Conservation (phyloP, 2,329 filamentous ascomycete species). For the Colletotrichum zoysiae region DNA sequence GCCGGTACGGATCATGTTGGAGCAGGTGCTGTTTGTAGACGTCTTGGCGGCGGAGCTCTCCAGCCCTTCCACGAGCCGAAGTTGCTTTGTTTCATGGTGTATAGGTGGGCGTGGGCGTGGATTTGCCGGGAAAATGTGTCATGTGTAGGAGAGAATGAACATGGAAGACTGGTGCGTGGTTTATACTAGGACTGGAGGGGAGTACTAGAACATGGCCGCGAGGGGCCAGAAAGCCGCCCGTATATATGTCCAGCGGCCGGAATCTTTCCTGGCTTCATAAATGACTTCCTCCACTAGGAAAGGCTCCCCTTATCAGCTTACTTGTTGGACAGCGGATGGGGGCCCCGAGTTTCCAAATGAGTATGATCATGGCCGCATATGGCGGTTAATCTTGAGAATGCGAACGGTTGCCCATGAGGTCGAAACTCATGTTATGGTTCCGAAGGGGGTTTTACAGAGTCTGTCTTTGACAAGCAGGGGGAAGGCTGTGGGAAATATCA, state of each 20-base stretch:
- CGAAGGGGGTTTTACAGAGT: background rate
- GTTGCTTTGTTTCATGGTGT: background rate
- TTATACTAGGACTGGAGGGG: background rate
- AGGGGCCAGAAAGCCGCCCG: background rate
- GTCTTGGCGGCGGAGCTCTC: background rate
- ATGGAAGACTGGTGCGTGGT: constrained; percentile 3
- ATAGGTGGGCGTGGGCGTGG: background rate
- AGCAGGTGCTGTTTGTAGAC: background rate
- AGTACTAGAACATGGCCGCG: background rate
- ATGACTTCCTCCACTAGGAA: background rate
- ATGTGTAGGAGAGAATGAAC: background rate
- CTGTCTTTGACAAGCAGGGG: background rate
- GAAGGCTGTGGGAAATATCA: background rate
- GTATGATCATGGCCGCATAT: background rate
- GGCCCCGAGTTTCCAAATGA: background rate
- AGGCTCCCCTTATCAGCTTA: background rate
- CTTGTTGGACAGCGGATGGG: background rate
- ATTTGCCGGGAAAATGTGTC: background rate
- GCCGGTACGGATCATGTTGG: background rate
- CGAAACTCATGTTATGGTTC: background rate
- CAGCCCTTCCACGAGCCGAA: background rate
- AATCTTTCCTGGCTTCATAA: background rate
- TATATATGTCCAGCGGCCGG: background rate
- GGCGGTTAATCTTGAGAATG: background rate
- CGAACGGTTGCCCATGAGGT: background rate